Percentiles rank a stretch among this genome's conserved stretches.
phyloP scores from a whole-genome alignment of 2,329 filamentous ascomycete species.

The Sporothrix pallida region DNA sequence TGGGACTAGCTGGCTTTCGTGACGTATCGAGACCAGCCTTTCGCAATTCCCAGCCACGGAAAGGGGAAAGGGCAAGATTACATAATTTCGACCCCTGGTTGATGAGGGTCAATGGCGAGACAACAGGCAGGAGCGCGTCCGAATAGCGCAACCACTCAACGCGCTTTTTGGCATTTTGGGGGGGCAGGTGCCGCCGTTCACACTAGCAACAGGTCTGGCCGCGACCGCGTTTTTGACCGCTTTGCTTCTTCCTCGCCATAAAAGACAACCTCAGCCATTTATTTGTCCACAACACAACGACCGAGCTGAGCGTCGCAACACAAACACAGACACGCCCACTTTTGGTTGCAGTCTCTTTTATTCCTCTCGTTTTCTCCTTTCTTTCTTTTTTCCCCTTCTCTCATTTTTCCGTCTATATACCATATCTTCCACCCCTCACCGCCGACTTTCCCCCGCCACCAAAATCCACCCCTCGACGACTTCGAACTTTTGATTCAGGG shows the following conservation, averaged over 20 bases:
- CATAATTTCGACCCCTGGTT: constrained; percentile 28
- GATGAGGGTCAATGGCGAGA: neutral
- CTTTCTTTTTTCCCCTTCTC: constrained; percentile 26
- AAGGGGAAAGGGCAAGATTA: constrained; percentile 17
- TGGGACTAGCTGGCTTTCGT: constrained; percentile 14
- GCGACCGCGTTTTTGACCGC: constrained; percentile 37
- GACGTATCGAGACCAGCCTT: constrained; percentile 34
- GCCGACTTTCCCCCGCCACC: neutral
- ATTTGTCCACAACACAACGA: neutral
- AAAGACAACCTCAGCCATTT: neutral
- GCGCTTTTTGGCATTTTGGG: constrained; percentile 32
- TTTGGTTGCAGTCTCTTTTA: neutral
- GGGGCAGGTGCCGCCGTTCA: neutral
- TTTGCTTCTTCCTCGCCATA: neutral
- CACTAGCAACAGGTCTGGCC: neutral
- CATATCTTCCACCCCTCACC: neutral
- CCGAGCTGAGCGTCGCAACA: neutral
- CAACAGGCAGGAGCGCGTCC: neutral
- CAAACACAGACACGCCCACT: constrained; percentile 21
- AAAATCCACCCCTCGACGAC: constrained; percentile 8
- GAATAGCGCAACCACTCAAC: constrained; percentile 37
- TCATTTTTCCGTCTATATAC: neutral
- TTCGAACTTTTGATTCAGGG: neutral
- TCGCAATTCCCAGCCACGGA: constrained; percentile 13
- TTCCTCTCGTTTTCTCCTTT: neutral